These are phyloP conservation scores for Suhomyces kilbournensis DNA, from an alignment of 805 yeast genomes.

Conservation along the genomic window DNA sequence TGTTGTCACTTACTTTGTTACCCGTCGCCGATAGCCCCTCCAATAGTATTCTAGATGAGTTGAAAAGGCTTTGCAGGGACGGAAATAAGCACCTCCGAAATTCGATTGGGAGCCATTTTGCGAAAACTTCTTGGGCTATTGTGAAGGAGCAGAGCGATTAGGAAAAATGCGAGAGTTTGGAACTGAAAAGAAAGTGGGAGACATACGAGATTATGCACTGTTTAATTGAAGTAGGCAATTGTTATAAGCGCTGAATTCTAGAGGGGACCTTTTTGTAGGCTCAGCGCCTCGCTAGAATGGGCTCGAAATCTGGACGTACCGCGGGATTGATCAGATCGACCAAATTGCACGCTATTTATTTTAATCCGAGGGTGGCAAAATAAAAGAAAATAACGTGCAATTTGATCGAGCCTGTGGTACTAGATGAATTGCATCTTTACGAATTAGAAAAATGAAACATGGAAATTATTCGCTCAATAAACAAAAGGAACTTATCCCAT, in stretches of 20 bases:
- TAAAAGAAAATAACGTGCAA: too few species aligned
- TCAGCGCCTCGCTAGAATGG: neutral
- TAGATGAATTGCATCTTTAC: neutral
- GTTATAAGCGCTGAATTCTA: neutral
- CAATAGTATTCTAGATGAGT: neutral
- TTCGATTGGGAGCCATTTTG: neutral
- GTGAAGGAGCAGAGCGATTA: neutral
- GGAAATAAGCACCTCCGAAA: neutral
- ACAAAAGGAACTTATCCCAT: neutral
- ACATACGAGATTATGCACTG: neutral
- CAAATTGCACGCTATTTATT: too few species aligned
- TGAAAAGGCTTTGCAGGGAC: neutral
- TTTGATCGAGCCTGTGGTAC: too few species aligned
- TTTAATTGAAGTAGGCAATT: neutral
- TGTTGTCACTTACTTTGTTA: neutral
- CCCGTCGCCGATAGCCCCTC: neutral
- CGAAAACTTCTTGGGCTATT: neutral
- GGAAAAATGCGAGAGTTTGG: neutral
- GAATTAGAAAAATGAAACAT: neutral
- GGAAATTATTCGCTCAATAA: neutral
- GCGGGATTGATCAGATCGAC: neutral
- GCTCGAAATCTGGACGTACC: neutral
- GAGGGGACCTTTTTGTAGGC: neutral
- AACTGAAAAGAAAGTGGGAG: neutral
- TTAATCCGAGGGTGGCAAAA: too few species aligned